Evolutionary conservation across 2,329 filamentous ascomycete genomes (phyloP).

Genomic region (Colletotrichum trifolii): DNA sequence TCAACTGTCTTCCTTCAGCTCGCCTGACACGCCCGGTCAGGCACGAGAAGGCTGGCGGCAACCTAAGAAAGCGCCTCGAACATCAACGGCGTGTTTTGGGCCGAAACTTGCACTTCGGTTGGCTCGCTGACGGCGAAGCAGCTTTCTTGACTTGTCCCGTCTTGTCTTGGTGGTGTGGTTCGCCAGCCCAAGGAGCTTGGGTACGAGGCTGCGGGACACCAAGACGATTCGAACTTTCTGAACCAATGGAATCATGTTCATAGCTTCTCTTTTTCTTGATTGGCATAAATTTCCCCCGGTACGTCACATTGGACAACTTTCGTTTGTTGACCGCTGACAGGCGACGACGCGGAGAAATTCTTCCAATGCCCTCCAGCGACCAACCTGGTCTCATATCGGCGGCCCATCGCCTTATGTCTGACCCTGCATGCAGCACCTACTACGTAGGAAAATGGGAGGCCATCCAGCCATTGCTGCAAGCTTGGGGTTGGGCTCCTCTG

Average conservation of each 20-base stretch:
- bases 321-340: neutral
- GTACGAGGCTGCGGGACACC: slow-evolving; percentile 33
- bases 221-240: slow-evolving; percentile 13
- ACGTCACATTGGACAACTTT: slow-evolving; percentile 9
- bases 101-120: slow-evolving; percentile 29
- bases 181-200: slow-evolving; percentile 5
- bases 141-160: neutral
- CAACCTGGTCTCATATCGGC: slow-evolving; percentile 30
- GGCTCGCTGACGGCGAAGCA: slow-evolving; percentile 5
- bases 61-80: slow-evolving; percentile 38
- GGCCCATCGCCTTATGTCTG: slow-evolving; percentile 36
- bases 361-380: slow-evolving; percentile 26
- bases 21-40: slow-evolving; percentile 34
- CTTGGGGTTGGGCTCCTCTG: slow-evolving; percentile 23
- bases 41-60: slow-evolving; percentile 44
- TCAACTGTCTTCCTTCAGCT: slow-evolving; percentile 23
- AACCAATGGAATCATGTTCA: slow-evolving; percentile 11
- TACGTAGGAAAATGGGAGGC: neutral
- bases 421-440: slow-evolving; percentile 36
- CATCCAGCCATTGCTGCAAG: slow-evolving; percentile 5
- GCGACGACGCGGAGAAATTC: slow-evolving; percentile 32
- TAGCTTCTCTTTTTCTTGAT: slow-evolving; percentile 21
- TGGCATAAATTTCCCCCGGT: slow-evolving; percentile 14
- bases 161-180: neutral
- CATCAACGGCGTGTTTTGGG: slow-evolving; percentile 18